Evolutionary conservation across 192 early-diverging fungal species (phyloP).

Genomic region (Kickxella alabastrina): DNA sequence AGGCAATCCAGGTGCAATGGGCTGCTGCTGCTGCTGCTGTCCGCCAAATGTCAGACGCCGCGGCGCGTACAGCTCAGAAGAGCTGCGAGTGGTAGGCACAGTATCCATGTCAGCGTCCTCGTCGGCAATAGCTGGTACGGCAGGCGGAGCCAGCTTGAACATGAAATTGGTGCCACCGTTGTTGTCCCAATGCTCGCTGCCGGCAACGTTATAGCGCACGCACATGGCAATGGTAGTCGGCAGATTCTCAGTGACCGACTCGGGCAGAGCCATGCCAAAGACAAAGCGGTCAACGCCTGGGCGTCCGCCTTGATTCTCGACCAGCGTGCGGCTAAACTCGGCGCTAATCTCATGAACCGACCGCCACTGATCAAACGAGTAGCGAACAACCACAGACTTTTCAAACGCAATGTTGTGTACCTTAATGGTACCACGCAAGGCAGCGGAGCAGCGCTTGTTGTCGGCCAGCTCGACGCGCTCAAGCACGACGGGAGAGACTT

Average conservation of each 20-base stretch:
- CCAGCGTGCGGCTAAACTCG: constrained; percentile 57
- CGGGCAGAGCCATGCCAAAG: constrained; percentile 60
- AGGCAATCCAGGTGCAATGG: not conserved
- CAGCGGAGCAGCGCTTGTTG: constrained; percentile 44
- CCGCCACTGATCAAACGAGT: constrained; percentile 81
- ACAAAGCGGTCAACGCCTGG: constrained; percentile 67
- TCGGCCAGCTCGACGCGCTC: constrained; percentile 54
- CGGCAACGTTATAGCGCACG: constrained; percentile 66
- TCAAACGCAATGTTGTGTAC: constrained; percentile 85
- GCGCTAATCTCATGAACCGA: constrained; percentile 65
- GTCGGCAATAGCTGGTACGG: constrained; percentile 41
- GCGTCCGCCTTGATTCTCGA: constrained; percentile 31
- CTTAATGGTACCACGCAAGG: constrained; percentile 62
- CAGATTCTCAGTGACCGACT: constrained; percentile 31
- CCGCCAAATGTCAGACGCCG: constrained; percentile 30
- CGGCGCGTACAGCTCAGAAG: constrained; percentile 19
- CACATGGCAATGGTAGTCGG: constrained; percentile 58
- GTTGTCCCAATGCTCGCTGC: constrained; percentile 88
- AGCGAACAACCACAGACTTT: constrained; percentile 75
- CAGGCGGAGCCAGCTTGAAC: constrained; percentile 44
- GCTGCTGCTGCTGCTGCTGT: not conserved
- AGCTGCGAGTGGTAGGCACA: constrained; percentile 4
- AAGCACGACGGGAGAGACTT: constrained; percentile 53
- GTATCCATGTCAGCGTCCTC: constrained; percentile 28
- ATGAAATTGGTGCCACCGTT: constrained; percentile 85